These are phyloP conservation scores for Lichtheimia ornata DNA, from an alignment of 371 early-diverging fungal species.

Conservation along the genomic window DNA sequence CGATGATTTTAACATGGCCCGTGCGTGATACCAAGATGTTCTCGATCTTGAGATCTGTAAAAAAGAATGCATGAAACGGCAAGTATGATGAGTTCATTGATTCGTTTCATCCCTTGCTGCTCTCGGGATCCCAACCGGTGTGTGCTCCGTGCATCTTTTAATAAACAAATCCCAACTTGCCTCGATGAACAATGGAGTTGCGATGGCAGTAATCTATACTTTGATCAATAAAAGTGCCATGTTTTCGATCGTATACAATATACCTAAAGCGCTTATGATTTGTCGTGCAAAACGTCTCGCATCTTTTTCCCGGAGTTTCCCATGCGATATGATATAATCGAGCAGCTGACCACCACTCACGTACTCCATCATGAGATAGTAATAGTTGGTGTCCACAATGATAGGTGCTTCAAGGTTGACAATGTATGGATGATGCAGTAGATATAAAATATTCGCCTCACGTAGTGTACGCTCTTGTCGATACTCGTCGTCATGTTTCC, in stretches of 20 bases:
- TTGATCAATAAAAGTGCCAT: background rate
- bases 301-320: conserved; percentile 83
- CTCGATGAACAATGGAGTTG: conserved; percentile 92
- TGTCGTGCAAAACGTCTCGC: conserved; percentile 91
- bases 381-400: conserved; percentile 70
- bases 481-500: conserved; percentile 58
- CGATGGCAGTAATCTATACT: conserved; percentile 87
- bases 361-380: conserved; percentile 92
- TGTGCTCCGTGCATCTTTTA: too few relatives aligned
- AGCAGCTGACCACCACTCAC: conserved; percentile 87
- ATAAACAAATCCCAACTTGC: conserved; percentile 18
- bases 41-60: conserved; percentile 28
- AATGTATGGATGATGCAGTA: conserved; percentile 90
- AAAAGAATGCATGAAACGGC: conserved; percentile 34
- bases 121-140: too few relatives aligned
- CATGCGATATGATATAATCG: conserved; percentile 88
- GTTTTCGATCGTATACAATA: background rate
- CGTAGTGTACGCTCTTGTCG: conserved; percentile 88
- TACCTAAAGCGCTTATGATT: conserved; percentile 85
- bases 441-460: conserved; percentile 84
- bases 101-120: too few relatives aligned
- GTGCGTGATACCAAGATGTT: conserved; percentile 20
- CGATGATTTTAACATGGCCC: conserved; percentile 78
- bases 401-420: conserved; percentile 82
- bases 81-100: too few relatives aligned